Percentiles rank a stretch among this genome's conserved stretches.
These are phyloP conservation scores for Zygosaccharomyces kombuchaensis DNA, from an alignment of 805 yeast species.

Conservation along the genomic window DNA sequence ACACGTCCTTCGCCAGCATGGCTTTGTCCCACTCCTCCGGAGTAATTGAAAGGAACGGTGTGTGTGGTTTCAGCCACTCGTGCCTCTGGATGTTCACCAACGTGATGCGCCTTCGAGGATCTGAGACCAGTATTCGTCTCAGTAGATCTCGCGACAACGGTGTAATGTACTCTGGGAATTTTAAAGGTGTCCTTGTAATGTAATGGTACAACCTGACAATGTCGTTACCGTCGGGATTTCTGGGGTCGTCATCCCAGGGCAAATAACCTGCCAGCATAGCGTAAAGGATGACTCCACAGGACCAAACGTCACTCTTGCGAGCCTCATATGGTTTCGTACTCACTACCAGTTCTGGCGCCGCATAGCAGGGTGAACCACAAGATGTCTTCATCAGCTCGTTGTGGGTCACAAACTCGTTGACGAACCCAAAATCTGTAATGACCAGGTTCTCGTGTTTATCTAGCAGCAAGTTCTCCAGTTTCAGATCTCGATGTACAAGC, in stretches of 20 bases:
- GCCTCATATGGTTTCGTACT: conserved; percentile 86
- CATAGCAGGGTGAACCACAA: conserved; percentile 98
- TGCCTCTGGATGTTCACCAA: conserved; percentile 72
- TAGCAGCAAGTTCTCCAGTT: conserved; percentile 79
- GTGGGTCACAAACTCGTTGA: conserved; percentile 60
- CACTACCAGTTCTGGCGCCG: conserved; percentile 95
- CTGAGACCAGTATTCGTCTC: conserved; percentile 77
- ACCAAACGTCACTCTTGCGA: conserved; percentile 93
- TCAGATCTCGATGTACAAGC: conserved; percentile 82
- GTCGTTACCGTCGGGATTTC: conserved; percentile 93
- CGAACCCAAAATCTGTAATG: conserved; percentile 92
- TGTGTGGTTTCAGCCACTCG: conserved; percentile 84
- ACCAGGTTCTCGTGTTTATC: conserved; percentile 84
- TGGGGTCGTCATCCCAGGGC: conserved; percentile 96
- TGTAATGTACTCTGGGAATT: conserved; percentile 90
- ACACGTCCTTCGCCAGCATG: conserved; percentile 17
- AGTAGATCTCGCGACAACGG: conserved; percentile 89
- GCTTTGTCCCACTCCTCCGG: conserved; percentile 85
- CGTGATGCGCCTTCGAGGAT: conserved; percentile 71
- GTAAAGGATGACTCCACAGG: conserved; percentile 89
- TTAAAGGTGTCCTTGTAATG: conserved; percentile 84
- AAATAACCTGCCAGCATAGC: conserved; percentile 97
- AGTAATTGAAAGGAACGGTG: conserved; percentile 72
- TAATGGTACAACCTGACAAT: conserved; percentile 86
- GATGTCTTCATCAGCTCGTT: conserved; percentile 86